Evolutionary conservation across 768 basidiomycete genomes (phyloP).

Genomic region (Serendipita sp.): DNA sequence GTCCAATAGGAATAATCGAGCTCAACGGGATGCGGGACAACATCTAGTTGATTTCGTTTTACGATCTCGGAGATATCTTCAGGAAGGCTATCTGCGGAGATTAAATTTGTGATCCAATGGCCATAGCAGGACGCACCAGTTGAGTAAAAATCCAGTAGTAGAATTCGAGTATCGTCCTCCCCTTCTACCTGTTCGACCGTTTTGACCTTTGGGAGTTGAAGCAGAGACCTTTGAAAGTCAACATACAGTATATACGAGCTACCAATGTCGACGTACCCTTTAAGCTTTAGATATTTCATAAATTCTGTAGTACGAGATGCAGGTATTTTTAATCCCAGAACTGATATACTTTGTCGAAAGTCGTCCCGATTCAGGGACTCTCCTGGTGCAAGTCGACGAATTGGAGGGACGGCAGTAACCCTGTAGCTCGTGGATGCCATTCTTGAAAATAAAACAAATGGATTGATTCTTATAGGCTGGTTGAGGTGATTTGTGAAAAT

Average conservation of each 20-base stretch:
- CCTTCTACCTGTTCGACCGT: conserved; percentile 39
- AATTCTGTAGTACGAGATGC: conserved; percentile 39
- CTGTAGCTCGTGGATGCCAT: background rate
- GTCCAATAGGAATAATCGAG: conserved; percentile 83
- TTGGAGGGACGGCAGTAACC: background rate
- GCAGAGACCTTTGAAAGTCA: conserved; percentile 35
- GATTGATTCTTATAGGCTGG: background rate
- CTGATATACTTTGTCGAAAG: conserved; percentile 49
- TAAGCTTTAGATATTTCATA: conserved; percentile 42
- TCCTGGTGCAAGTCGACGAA: background rate
- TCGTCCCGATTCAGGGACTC: conserved; percentile 39
- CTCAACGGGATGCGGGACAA: conserved; percentile 44
- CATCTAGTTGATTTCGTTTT: conserved; percentile 32
- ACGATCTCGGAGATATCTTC: conserved; percentile 40
- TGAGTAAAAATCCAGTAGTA: conserved; percentile 48
- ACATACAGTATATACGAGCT: conserved; percentile 8
- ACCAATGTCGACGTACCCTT: conserved; percentile 29
- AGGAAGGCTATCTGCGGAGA: conserved; percentile 54
- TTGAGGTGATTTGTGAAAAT: background rate
- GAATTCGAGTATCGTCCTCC: conserved; percentile 38
- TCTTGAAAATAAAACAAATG: background rate
- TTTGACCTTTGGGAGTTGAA: conserved; percentile 55
- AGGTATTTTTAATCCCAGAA: conserved; percentile 53
- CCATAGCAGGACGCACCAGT: conserved; percentile 29
- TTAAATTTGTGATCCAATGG: conserved; percentile 13